Percentiles rank a stretch among this genome's conserved stretches.
phyloP scores from a whole-genome alignment of 495 filamentous ascomycete genomes.

The Neurospora sp. region DNA sequence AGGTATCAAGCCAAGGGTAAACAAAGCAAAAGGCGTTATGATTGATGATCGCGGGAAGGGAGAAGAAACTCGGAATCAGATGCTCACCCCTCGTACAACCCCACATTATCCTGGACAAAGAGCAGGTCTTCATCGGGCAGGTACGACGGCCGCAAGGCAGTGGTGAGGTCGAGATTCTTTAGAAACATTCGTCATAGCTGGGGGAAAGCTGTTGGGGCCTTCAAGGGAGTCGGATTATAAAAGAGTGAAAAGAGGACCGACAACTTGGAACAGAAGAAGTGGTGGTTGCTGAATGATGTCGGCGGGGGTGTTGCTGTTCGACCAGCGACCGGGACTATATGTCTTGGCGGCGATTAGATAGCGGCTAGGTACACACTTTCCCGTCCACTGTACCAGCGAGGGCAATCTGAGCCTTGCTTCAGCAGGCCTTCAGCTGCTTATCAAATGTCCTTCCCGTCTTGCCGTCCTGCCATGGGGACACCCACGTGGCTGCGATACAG shows the following conservation, averaged over 20 bases:
- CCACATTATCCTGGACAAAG: slow-evolving; percentile 95
- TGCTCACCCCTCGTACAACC: slow-evolving; percentile 89
- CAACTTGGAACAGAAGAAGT: slow-evolving; percentile 1
- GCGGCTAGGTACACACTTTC: neutral
- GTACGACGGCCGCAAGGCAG: slow-evolving; percentile 81
- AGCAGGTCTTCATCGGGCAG: slow-evolving; percentile 82
- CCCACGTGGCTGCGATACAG: neutral
- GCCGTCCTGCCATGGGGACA: neutral
- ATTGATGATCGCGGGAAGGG: neutral
- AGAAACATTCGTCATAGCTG: slow-evolving; percentile 77
- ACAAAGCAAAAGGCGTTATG: neutral
- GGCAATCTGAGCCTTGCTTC: neutral
- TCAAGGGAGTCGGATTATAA: neutral
- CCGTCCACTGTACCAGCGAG: neutral
- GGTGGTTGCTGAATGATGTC: neutral
- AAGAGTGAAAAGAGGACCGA: neutral
- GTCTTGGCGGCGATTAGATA: neutral
- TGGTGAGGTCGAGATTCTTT: slow-evolving; percentile 88
- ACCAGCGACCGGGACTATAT: neutral
- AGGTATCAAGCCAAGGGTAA: neutral
- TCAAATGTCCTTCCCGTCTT: neutral
- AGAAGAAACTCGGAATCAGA: slow-evolving; percentile 1
- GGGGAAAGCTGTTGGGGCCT: slow-evolving; percentile 14
- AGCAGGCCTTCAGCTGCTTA: neutral
- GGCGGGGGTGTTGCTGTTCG: neutral